A percentile compares a stretch with the other conserved stretches of the same genome.
Evolutionary conservation across 2,329 filamentous ascomycete genomes (phyloP).

Genomic region (Pleurostoma richardsiae): DNA sequence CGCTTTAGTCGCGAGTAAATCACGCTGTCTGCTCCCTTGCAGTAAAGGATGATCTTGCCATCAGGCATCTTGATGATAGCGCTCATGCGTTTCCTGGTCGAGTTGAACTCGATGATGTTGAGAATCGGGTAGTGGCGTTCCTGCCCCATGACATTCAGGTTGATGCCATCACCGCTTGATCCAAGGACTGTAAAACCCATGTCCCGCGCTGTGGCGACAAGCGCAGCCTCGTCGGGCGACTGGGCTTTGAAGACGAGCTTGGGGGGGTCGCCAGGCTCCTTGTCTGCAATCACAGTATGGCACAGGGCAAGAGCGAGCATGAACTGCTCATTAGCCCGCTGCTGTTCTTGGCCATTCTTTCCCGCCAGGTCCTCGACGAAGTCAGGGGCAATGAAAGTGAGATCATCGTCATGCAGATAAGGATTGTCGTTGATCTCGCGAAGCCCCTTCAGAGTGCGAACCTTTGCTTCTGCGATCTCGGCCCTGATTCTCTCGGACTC

Average conservation of each 20-base stretch:
- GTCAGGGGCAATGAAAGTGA: slow-evolving; percentile 90
- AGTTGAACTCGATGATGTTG: slow-evolving; percentile 97
- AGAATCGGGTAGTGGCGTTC: slow-evolving; percentile 82
- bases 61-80: slow-evolving; percentile 94
- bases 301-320: slow-evolving; percentile 96
- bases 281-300: slow-evolving; percentile 92
- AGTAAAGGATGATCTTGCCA: slow-evolving; percentile 83
- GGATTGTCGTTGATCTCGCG: slow-evolving; percentile 81
- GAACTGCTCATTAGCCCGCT: slow-evolving; percentile 75
- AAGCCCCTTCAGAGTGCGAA: slow-evolving; percentile 66
- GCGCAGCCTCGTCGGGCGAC: slow-evolving; percentile 90
- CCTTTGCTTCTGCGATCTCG: slow-evolving; percentile 75
- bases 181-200: slow-evolving; percentile 92
- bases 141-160: slow-evolving; percentile 80
- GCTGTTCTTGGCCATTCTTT: slow-evolving; percentile 70
- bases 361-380: slow-evolving; percentile 81
- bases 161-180: slow-evolving; percentile 71
- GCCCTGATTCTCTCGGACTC: slow-evolving; percentile 67
- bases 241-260: slow-evolving; percentile 95
- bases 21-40: slow-evolving; percentile 95
- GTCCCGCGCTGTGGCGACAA: slow-evolving; percentile 91
- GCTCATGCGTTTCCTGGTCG: slow-evolving; percentile 94
- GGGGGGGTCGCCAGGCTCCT: slow-evolving; percentile 81
- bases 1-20: slow-evolving; percentile 88
- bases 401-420: slow-evolving; percentile 80